Percentiles rank a stretch among this genome's conserved stretches.
Evolutionary conservation across 75 land plant genomes (phyloP).

Genomic region (Selaginella tamariscina): DNA sequence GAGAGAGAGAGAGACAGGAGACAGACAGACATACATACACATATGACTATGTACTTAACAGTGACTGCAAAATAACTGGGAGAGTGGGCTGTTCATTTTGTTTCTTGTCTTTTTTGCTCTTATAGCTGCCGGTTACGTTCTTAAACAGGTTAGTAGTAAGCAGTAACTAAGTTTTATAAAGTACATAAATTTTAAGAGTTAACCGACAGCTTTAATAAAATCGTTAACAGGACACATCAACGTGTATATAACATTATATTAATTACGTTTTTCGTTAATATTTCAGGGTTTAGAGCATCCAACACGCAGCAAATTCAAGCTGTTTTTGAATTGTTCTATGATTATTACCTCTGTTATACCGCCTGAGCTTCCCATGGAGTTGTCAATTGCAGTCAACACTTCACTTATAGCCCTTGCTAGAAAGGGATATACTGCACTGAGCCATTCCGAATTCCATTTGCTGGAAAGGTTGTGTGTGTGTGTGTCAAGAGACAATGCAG

Average conservation of each 20-base stretch:
- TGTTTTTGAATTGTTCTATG: conserved; percentile 87
- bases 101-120: conserved; percentile 90
- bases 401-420: conserved; percentile 87
- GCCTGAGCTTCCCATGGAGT: conserved; percentile 97
- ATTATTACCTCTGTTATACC: conserved; percentile 98
- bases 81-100: conserved; percentile 93
- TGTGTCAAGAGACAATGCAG: no score
- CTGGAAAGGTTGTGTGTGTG: conserved; percentile 81
- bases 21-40: no score
- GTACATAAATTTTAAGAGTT: no score
- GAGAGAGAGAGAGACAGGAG: no score
- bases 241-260: neutral
- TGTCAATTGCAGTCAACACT: conserved; percentile 97
- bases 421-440: conserved; percentile 96
- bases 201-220: no score
- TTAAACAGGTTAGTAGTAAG: conserved; percentile 83
- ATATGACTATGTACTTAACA: conserved; percentile 18
- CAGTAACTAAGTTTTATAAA: no score
- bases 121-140: conserved; percentile 95
- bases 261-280: neutral
- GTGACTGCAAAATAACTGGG: conserved; percentile 99
- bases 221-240: no score
- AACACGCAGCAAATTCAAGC: conserved; percentile 92
- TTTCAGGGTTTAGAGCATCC: conserved; percentile 92
- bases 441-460: conserved; percentile 97